Evolutionary conservation across 1,284 basidiomycete genomes (phyloP), one percentile per base, ranked within the genome.

Genomic region (Tremellales sp.): DNA sequence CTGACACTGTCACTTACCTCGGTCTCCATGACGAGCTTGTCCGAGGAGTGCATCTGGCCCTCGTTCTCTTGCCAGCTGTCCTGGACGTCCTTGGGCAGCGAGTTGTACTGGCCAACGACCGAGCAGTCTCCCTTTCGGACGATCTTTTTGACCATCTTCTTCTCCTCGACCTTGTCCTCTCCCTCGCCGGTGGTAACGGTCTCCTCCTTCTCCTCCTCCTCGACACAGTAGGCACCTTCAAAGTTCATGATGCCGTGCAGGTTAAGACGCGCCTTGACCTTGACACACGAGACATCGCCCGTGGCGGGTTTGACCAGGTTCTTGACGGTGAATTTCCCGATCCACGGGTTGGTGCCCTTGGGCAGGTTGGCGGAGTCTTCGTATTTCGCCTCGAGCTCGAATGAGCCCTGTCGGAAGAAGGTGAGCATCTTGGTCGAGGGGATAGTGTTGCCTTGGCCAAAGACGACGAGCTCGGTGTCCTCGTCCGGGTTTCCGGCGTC

Each of bases 21-120:
- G 48, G 92, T 95, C 72, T 95, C 92, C 75, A 82, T 81, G 43
- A 97, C 92, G 53, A 95, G 85, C 78, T 93, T 95, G 76, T 97
- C 92, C 47, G 80, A 76, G 31, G 86, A 80, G 70, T 85, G 79
- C 88, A 97, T 89, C 74, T 86, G 77, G 34, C 82, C 83, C 76
- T 95, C 92, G 54, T 78, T 76, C 76, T 93, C 87, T 70, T 78
- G 81, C 68, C 79, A 77, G 50, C 74, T 68, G 68, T 92, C 82
- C 44, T 93, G 64, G 24, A 80, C 50, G 10, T 76, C 68, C 56
- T 78, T 70, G 57, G 87, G 84, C 52, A 92, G 69, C 2, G 81
- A 79, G 40, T 80, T 77, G 54, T 81, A 78, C 47, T 79, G 77
- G 36, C 81, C 76, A 18, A 86, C 75, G 68, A 87, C 84, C 1